Evolutionary conservation across 2,329 filamentous ascomycete genomes (phyloP), one percentile per base, ranked within the genome.

Genomic region (Dactylellina cionopaga): DNA sequence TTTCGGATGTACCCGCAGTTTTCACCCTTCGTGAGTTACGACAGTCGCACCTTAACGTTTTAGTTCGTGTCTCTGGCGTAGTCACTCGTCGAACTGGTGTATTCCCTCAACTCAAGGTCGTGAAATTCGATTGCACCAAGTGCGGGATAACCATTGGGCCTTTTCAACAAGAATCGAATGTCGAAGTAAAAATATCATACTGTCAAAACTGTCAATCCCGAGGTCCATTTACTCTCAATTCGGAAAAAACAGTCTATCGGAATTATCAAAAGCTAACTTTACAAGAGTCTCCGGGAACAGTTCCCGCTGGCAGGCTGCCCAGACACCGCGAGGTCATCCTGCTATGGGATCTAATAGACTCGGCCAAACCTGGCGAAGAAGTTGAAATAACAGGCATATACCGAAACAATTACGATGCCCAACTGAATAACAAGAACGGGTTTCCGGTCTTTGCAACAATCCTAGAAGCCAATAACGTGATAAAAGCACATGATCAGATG

Each of bases 401-500:
- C 82, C 90, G 92, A 77, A 99, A 99, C 84, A 98, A 96, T 82
- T 99, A 97, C 79, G 94, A 98, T 80, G 93, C 95, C 2, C 92
- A 96, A 77, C 86, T 99, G 60, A 99, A 99, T 83, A 98, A 97
- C 83, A 94, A 95, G 79, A 99, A 98, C 79, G 95, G 95, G 3
- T 98, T 99, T 82, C 95, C 95, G 0, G 95, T 99, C 33, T 99
- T 99, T 80, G 94, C 95, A 3, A 99, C 95, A 0, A 95, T 99
- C 69, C 86, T 99, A 3, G 95, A 99, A 81, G 96, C 96, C 24
- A 99, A 99, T 81, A 93, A 99, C 76, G 88, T 98, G 3, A 89
- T 98, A 81, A 99, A 99, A 81, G 90, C 94, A 0, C 95, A 99
- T 79, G 95, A 99, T 80, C 93, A 99, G 81, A 89, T 99, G 72